These are phyloP conservation scores for Emmonsiellopsis sp. DNA, from an alignment of 2,329 filamentous ascomycete genomes.

Conservation along the genomic window DNA sequence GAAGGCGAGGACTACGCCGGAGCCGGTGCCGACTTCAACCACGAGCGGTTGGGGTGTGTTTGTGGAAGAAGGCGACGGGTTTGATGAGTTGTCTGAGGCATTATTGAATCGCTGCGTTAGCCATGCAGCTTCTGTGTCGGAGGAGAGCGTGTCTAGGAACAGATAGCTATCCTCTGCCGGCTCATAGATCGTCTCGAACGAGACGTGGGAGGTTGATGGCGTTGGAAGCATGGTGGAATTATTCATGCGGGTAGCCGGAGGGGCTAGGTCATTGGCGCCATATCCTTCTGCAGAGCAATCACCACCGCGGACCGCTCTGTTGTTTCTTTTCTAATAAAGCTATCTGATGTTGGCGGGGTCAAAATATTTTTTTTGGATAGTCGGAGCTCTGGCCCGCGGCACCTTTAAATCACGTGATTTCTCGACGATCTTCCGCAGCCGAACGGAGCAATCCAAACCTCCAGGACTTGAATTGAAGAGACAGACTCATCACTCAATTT, in stretches of 20 bases:
- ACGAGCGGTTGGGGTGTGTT: conserved; percentile 49
- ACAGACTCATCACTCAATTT: no score
- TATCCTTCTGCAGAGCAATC: neutral
- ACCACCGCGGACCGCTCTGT: neutral
- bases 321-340: no score
- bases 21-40: conserved; percentile 82
- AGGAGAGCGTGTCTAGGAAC: conserved; percentile 82
- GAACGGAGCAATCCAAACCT: no score
- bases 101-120: conserved; percentile 54
- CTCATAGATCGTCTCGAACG: conserved; percentile 83
- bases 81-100: conserved; percentile 8
- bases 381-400: no score
- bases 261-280: neutral
- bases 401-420: no score
- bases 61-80: conserved; percentile 1
- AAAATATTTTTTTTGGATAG: no score
- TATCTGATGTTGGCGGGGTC: no score
- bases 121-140: conserved; percentile 57
- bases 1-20: conserved; percentile 89
- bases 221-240: conserved; percentile 70
- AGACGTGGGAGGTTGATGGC: conserved; percentile 84
- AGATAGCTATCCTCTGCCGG: conserved; percentile 94
- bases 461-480: no score
- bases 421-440: no score
- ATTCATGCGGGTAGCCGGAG: neutral